Percentiles rank a stretch among this genome's conserved stretches.
These are phyloP conservation scores for Hyaloscypha finlandica DNA, from an alignment of 495 filamentous ascomycete species.

Conservation along the genomic window DNA sequence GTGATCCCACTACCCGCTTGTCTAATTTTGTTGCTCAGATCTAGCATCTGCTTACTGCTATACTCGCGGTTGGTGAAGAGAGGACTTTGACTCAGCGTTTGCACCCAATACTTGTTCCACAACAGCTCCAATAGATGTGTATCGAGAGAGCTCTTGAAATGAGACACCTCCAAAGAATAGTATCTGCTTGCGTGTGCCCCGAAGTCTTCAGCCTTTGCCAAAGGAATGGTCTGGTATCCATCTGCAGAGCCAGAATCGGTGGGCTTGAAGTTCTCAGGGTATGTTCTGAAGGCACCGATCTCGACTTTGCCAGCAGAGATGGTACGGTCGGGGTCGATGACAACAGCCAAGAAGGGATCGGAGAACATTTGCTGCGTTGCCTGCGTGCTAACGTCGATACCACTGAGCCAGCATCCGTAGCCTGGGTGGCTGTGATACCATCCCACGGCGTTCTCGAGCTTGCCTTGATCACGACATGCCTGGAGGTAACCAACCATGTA, in stretches of 20 bases:
- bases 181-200: slow-evolving; percentile 89
- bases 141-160: slow-evolving; percentile 93
- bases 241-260: slow-evolving; percentile 50
- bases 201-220: slow-evolving; percentile 93
- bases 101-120: slow-evolving; percentile 99
- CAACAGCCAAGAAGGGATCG: slow-evolving; percentile 93
- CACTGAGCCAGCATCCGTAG: slow-evolving; percentile 97
- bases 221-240: slow-evolving; percentile 76
- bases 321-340: slow-evolving; percentile 96
- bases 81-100: slow-evolving; percentile 93
- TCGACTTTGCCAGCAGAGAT: slow-evolving; percentile 95
- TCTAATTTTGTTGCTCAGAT: slow-evolving; percentile 77
- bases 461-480: slow-evolving; percentile 70
- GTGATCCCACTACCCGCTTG: slow-evolving; percentile 57
- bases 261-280: slow-evolving; percentile 70
- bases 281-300: slow-evolving; percentile 95
- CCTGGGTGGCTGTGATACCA: slow-evolving; percentile 99
- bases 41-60: slow-evolving; percentile 86
- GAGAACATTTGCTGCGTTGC: slow-evolving; percentile 75
- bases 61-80: slow-evolving; percentile 93
- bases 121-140: slow-evolving; percentile 79
- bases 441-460: slow-evolving; percentile 88
- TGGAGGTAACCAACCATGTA: slow-evolving; percentile 89
- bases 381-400: slow-evolving; percentile 93
- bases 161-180: slow-evolving; percentile 86